A percentile compares a stretch with the other conserved stretches of the same genome.
These are phyloP conservation scores for Zygoascus tannicola DNA, from an alignment of 805 yeast species.

Conservation along the genomic window DNA sequence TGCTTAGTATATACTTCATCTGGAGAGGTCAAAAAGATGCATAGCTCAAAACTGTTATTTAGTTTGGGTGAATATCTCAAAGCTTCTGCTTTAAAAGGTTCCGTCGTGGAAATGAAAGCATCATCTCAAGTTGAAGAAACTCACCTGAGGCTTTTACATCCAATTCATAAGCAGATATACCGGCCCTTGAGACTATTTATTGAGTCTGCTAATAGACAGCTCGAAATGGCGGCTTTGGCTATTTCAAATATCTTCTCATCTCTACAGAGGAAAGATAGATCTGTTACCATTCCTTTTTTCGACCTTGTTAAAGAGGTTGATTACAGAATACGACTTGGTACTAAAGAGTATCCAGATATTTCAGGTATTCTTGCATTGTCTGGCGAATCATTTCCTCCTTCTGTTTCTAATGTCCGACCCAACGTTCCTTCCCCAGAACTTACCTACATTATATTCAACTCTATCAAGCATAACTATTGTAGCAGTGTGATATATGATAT, in stretches of 20 bases:
- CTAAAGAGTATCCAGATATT: not conserved
- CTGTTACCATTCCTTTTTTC: constrained; percentile 11
- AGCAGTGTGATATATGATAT: not conserved
- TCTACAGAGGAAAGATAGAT: not conserved
- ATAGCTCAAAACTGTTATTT: constrained; percentile 4
- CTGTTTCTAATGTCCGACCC: not conserved
- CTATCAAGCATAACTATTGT: constrained; percentile 1
- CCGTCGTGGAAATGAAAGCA: not conserved
- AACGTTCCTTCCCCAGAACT: not conserved
- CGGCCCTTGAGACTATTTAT: not conserved
- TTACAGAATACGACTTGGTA: not conserved
- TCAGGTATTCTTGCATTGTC: not conserved
- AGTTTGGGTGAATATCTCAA: constrained; percentile 3
- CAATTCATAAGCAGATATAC: not conserved
- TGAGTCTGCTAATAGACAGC: constrained; percentile 1
- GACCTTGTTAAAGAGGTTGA: constrained; percentile 10
- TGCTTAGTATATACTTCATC: constrained; percentile 9
- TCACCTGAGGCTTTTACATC: not conserved
- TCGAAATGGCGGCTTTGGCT: constrained; percentile 1
- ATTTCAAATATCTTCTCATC: not conserved
- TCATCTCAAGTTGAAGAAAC: not conserved
- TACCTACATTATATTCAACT: not conserved
- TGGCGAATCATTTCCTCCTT: not conserved
- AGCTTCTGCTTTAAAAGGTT: not conserved
- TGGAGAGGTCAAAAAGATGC: constrained; percentile 6